Conservation (phyloP, 2,329 filamentous ascomycete genomes). For the Beauveria asiatica region DNA sequence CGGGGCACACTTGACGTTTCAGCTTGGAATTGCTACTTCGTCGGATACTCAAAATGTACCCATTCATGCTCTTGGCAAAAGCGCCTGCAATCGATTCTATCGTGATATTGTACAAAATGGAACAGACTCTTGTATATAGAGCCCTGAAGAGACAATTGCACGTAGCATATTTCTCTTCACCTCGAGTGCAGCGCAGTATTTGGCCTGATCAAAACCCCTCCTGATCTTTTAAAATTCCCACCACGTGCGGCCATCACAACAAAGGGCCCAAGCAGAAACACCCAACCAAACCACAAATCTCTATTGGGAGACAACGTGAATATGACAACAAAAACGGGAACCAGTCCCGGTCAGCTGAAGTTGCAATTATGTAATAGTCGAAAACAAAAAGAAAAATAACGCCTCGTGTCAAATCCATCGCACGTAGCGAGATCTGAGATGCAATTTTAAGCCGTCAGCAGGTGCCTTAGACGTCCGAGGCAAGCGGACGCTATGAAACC, state of each 20-base stretch:
- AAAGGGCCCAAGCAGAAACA: background rate
- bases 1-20: background rate
- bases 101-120: conserved; percentile 7
- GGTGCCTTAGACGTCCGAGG: background rate
- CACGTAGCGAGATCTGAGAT: conserved; percentile 2
- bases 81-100: conserved; percentile 7
- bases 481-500: background rate
- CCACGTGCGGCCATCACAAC: background rate
- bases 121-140: background rate
- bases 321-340: background rate
- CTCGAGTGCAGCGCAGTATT: background rate
- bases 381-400: conserved; percentile 8
- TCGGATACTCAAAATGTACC: background rate
- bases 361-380: conserved; percentile 6
- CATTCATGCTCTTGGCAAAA: background rate
- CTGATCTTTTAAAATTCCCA: background rate
- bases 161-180: background rate
- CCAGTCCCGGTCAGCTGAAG: background rate
- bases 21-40: background rate
- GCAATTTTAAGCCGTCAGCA: background rate
- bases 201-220: background rate
- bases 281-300: background rate
- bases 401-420: conserved; percentile 6
- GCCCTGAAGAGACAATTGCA: background rate
- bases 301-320: background rate